These are phyloP conservation scores for Cryptosporidium bovis DNA, from an alignment of 169 alveolate genomes.

Conservation along the genomic window DNA sequence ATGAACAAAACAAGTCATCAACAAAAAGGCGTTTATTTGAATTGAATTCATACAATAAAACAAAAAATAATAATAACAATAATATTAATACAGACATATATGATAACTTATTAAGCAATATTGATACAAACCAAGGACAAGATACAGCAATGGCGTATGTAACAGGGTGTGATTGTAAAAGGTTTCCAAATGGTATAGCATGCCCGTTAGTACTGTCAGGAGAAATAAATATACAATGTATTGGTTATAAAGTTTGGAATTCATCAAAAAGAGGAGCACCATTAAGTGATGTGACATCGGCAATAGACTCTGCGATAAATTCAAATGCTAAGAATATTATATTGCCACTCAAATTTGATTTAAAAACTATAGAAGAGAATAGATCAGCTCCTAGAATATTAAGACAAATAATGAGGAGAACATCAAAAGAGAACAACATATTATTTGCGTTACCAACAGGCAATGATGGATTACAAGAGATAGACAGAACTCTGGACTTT, in stretches of 20 bases:
- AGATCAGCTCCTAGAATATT: conserved; percentile 70
- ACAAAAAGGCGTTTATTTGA: conserved; percentile 50
- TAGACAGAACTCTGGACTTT: conserved; percentile 46
- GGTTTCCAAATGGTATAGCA: conserved; percentile 63
- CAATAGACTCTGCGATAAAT: conserved; percentile 58
- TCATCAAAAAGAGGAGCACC: conserved; percentile 64
- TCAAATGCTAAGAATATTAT: conserved; percentile 56
- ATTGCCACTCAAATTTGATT: conserved; percentile 38
- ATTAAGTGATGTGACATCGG: conserved; percentile 62
- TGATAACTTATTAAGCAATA: conserved; percentile 20
- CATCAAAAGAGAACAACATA: conserved; percentile 57
- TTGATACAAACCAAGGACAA: conserved; percentile 71
- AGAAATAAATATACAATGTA: conserved; percentile 61
- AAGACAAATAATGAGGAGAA: conserved; percentile 65
- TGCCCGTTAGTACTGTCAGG: conserved; percentile 72
- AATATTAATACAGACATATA: conserved; percentile 4
- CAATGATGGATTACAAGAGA: conserved; percentile 40
- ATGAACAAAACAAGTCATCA: background rate
- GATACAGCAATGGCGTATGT: conserved; percentile 75
- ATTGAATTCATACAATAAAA: background rate
- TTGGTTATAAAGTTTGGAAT: conserved; percentile 72
- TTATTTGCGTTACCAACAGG: conserved; percentile 72
- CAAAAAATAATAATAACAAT: background rate
- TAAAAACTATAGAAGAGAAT: conserved; percentile 46
- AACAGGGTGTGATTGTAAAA: conserved; percentile 66